These are phyloP conservation scores for Fonsecaea pedrosoi DNA, from an alignment of 2,329 filamentous ascomycete genomes.

Conservation along the genomic window DNA sequence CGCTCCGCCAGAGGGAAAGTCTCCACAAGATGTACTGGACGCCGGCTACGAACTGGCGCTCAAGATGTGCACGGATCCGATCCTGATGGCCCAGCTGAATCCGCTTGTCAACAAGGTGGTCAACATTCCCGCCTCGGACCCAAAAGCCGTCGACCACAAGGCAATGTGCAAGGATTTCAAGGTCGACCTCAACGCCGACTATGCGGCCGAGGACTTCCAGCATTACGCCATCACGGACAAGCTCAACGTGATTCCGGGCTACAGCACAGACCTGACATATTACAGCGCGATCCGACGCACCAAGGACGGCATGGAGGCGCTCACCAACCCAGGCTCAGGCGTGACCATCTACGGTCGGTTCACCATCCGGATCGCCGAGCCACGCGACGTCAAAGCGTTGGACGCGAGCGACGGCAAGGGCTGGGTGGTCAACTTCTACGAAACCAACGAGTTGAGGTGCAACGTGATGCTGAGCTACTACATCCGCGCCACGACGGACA, in stretches of 20 bases:
- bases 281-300: conserved; percentile 30
- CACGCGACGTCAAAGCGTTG: conserved; percentile 7
- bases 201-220: conserved; percentile 28
- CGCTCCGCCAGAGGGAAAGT: conserved; percentile 15
- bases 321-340: conserved; percentile 38
- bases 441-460: conserved; percentile 32
- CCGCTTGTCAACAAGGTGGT: conserved; percentile 29
- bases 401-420: conserved; percentile 10
- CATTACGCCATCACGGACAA: conserved; percentile 40
- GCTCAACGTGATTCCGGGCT: conserved; percentile 30
- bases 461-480: conserved; percentile 35
- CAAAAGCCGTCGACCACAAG: conserved; percentile 30
- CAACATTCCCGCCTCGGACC: conserved; percentile 19
- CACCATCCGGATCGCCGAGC: conserved; percentile 20
- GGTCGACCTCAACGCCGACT: conserved; percentile 18
- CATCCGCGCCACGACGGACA: conserved; percentile 34
- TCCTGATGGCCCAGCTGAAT: conserved; percentile 31
- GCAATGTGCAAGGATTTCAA: conserved; percentile 23
- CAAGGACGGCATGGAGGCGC: conserved; percentile 33
- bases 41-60: conserved; percentile 30
- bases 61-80: conserved; percentile 28
- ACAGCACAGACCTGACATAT: conserved; percentile 32
- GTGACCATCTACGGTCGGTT: conserved; percentile 35
- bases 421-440: conserved; percentile 32
- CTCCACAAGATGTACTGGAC: conserved; percentile 25